These are phyloP conservation scores for Anethum foeniculum DNA, from an alignment of 140 eudicot genomes.

Conservation along the genomic window DNA sequence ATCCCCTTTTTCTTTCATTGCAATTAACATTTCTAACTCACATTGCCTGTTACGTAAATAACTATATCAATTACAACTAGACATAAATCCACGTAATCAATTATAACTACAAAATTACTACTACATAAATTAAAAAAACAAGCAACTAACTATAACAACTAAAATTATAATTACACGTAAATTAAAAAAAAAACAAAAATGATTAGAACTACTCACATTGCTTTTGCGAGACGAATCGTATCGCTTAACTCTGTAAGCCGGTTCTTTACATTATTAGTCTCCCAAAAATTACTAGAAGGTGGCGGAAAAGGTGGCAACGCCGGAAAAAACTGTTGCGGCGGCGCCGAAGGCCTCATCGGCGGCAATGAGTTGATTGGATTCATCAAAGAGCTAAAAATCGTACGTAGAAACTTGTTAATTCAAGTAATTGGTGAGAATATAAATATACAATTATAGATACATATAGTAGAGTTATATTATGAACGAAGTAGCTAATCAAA, in stretches of 20 bases:
- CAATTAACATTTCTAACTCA: slow-evolving; percentile 65
- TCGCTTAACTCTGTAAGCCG: slow-evolving; percentile 39
- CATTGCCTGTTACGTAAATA: slow-evolving; percentile 46
- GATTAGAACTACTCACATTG: slow-evolving; percentile 42
- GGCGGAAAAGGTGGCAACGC: slow-evolving; percentile 53
- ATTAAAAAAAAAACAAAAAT: background rate
- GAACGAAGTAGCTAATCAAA: too few relatives aligned
- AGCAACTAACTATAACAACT: background rate
- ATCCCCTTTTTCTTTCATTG: slow-evolving; percentile 34
- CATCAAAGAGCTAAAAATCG: background rate
- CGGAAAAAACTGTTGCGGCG: slow-evolving; percentile 20
- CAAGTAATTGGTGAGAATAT: background rate
- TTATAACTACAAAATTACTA: background rate
- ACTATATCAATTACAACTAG: too few relatives aligned
- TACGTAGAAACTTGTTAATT: background rate
- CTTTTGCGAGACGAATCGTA: slow-evolving; percentile 52
- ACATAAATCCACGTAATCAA: background rate
- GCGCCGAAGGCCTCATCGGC: slow-evolving; percentile 20
- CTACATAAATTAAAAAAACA: background rate
- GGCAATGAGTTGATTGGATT: slow-evolving; percentile 24
- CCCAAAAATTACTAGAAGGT: slow-evolving; percentile 57
- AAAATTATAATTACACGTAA: background rate
- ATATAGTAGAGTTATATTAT: too few relatives aligned
- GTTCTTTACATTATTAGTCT: slow-evolving; percentile 36
- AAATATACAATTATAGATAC: background rate